Evolutionary conservation across 257 asterid genomes (phyloP), one percentile per base, ranked within the genome.

Genomic region (Perilla frutescens): DNA sequence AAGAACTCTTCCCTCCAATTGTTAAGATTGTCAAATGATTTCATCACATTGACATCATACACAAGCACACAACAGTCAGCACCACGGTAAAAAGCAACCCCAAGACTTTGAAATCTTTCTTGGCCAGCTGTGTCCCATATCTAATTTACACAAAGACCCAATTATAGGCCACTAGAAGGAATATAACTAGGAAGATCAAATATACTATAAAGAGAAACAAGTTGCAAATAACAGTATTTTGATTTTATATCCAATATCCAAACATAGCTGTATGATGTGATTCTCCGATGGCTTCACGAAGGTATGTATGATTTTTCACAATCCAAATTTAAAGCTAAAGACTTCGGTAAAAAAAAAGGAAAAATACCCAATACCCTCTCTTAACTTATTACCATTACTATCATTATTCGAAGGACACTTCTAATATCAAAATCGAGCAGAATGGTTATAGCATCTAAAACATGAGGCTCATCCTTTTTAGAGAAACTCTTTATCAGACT

Each of bases 51-150:
- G 62, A 89, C 98, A 84, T 95, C 99, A 79, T 95, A 90, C 13
- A 89, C 96, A 85, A 95, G 99, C 74, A 95, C 97, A 70, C 99
- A 95, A 80, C 98, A 95, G 83, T 95, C 99, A 34, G 99, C 99
- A 76, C 99, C 99, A 4, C 99, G 97, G 85, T 95, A 92, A 73
- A 95, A 95, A 20, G 99, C 99, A 75, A 95, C 99, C 67, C 99
- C 99, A 77, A 95, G 99, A 80, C 99, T 95, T 82, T 95, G 99
- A 83, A 95, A 95, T 73, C 99, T 87, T 77, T 95, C 99, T 77
- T 95, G 99, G 37, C 99, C 99, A 47, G 99, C 99, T 44, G 99
- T 95, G 80, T 95, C 99, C 99, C 99, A 95, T 78, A 95, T 92
- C 99, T 95, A 71, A 43, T 2, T 53, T 50, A 36, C 59, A 73